phyloP scores from a whole-genome alignment of 768 basidiomycete genomes.

The Tricholoma saponaceum region DNA sequence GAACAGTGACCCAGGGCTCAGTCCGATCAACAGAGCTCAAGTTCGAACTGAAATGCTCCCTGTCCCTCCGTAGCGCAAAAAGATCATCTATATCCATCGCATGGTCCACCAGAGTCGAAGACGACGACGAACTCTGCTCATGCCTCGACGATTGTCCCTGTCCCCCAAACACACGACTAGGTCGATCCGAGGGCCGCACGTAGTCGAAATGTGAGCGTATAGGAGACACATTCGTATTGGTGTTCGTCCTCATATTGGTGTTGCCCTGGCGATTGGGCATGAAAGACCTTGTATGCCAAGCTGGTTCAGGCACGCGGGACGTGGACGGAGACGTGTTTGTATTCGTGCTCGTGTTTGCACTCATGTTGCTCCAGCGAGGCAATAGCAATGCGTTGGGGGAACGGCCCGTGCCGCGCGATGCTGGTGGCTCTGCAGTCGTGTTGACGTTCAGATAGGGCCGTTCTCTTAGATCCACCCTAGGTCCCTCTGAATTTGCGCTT shows the following conservation, averaged over 20 bases:
- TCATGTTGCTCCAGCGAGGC: neutral
- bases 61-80: neutral
- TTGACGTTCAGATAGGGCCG: neutral
- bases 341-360: neutral
- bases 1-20: neutral
- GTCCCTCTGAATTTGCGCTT: neutral
- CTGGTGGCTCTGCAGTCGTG: neutral
- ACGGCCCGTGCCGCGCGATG: neutral
- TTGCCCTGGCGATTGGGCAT: neutral
- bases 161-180: neutral
- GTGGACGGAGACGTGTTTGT: neutral
- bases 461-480: neutral
- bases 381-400: neutral
- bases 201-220: neutral
- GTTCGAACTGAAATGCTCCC: neutral
- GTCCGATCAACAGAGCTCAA: neutral
- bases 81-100: neutral
- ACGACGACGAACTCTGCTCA: neutral
- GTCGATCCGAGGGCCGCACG: neutral
- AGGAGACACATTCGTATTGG: neutral
- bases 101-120: neutral
- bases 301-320: neutral
- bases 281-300: neutral
- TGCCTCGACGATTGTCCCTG: neutral
- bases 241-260: neutral